phyloP scores from a whole-genome alignment of 768 basidiomycete genomes.

The Russula brevipes region DNA sequence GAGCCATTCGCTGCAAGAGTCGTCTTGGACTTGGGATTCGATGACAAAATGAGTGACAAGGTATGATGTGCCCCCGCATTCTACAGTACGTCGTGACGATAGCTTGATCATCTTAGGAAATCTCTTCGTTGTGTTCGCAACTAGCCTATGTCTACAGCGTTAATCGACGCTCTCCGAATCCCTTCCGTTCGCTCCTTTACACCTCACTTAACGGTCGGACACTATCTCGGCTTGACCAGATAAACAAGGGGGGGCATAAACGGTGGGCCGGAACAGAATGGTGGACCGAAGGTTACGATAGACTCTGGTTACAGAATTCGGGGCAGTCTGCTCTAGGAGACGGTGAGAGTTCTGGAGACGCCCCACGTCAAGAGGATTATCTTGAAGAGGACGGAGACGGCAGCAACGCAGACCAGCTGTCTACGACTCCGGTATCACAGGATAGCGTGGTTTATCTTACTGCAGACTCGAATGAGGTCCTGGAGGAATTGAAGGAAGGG shows the following conservation, averaged over 20 bases:
- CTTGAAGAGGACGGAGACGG: conserved; percentile 1
- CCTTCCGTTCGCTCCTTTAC: conserved; percentile 70
- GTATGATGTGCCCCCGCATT: conserved; percentile 41
- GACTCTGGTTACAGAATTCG: conserved; percentile 48
- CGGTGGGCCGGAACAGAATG: conserved; percentile 82
- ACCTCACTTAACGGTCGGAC: conserved; percentile 77
- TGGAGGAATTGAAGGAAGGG: conserved; percentile 73
- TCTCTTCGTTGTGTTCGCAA: conserved; percentile 84
- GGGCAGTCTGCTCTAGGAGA: conserved; percentile 8
- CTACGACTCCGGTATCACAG: conserved; percentile 20
- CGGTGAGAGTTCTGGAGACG: conserved; percentile 4
- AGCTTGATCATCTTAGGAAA: conserved; percentile 55
- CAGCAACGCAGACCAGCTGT: background rate
- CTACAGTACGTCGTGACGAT: background rate
- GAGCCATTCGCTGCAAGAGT: conserved; percentile 50
- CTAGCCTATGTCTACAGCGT: conserved; percentile 87
- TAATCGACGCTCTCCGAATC: conserved; percentile 66
- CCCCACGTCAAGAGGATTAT: background rate
- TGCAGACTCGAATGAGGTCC: conserved; percentile 84
- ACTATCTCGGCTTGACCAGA: conserved; percentile 54
- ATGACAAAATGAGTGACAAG: conserved; percentile 89
- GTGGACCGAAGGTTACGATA: conserved; percentile 73
- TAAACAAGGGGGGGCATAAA: conserved; percentile 62
- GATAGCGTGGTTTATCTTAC: conserved; percentile 83
- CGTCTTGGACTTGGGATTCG: conserved; percentile 86